Evolutionary conservation across 805 yeast species (phyloP), one percentile per base, ranked within the genome.

Genomic region (Schizosaccharomyces lindneri): DNA sequence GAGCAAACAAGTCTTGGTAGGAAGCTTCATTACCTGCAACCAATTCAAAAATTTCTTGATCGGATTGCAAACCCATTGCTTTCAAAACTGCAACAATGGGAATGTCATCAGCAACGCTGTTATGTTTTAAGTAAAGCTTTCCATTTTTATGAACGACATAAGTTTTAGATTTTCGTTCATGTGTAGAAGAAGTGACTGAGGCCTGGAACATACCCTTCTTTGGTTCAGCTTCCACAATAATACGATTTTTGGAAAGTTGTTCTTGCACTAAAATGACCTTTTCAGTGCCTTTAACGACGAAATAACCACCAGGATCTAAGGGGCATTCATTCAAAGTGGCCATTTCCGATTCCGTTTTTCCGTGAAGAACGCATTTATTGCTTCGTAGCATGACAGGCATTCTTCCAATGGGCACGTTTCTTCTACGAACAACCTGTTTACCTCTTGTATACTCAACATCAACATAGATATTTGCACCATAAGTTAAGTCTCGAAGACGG

Each of bases 381-480:
- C 95, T 85, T 67, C 97, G 78, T 67, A 93, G 77, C 98, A 93
- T 93, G 68, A 93, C 83, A n/a, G 98, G 98, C 96, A 93, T 93
- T 69, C 95, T 80, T 43, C 98, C 99, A 64, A 93, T 90, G 70
- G 89, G 97, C 64, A 93, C 79, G 69, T 87, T 94, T 67, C 85
- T 79, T 67, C 87, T 90, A 76, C 87, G 81, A 66, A 90, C 86
- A 70, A 93, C 86, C 71, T 87, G 88, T 65, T 90, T 78, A 43
- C 97, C 98, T 70, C 97, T 79, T 0, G 97, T 93, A 70, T 93
- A 93, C 70, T 93, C 98, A 29, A 93, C 95, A 73, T 93, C 98
- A 60, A 90, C 98, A 67, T 83, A 86, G 48, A 90, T 86, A 1
- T 97, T 97, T 0, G 97, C 97, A 57, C 94, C 83, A 68, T 90